Conservation (phyloP, 805 yeast species). For the Maudiozyma bulderi region DNA sequence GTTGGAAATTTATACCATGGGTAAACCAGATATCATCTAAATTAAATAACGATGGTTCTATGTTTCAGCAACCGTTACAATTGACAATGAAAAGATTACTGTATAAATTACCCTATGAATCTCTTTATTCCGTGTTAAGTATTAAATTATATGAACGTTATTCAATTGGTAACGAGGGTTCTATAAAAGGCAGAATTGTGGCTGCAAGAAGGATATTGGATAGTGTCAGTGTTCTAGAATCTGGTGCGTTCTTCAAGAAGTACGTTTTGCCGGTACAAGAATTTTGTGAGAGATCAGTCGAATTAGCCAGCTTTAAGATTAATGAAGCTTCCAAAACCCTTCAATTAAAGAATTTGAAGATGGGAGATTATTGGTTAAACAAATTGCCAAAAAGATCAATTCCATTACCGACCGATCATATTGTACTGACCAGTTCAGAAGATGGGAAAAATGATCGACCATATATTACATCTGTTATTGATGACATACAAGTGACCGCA, state of each 20-base stretch:
- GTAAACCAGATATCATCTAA: conserved; percentile 72
- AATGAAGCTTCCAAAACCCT: conserved; percentile 14
- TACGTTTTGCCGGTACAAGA: conserved; percentile 38
- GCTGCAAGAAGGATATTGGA: conserved; percentile 46
- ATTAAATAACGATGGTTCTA: conserved; percentile 37
- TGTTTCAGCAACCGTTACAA: conserved; percentile 49
- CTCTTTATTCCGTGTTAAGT: conserved; percentile 54
- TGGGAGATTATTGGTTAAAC: conserved; percentile 51
- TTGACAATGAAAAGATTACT: conserved; percentile 40
- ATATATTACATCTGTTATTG: conserved; percentile 36
- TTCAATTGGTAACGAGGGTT: conserved; percentile 28
- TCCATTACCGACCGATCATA: conserved; percentile 58
- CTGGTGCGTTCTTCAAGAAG: conserved; percentile 17
- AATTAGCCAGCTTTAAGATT: conserved; percentile 39
- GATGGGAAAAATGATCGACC: conserved; percentile 41
- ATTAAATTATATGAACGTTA: conserved; percentile 38
- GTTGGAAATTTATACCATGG: conserved; percentile 67
- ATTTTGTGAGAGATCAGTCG: conserved; percentile 43
- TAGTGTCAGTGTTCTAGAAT: conserved; percentile 25
- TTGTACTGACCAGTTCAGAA: conserved; percentile 35
- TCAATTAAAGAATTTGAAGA: conserved; percentile 27
- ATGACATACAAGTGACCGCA: conserved; percentile 49
- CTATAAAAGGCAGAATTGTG: conserved; percentile 36
- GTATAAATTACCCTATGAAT: conserved; percentile 59
- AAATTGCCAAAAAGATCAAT: conserved; percentile 36